Evolutionary conservation across 352 stramenopile species (phyloP).

Genomic region (Phytophthora agathidicida): DNA sequence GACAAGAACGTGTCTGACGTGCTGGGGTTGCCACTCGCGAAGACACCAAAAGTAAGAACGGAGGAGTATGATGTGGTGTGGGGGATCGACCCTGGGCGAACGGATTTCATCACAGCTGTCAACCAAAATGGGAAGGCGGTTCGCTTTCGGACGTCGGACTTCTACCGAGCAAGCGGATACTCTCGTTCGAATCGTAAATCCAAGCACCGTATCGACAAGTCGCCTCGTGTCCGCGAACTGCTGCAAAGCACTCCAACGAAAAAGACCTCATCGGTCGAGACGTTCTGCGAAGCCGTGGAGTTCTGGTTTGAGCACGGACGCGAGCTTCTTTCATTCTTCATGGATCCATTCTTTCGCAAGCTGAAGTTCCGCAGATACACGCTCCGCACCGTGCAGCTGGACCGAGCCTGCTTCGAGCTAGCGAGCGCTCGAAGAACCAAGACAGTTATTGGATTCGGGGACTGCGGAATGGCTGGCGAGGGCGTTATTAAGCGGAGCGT

Average conservation of each 20-base stretch:
- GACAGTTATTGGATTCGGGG: not conserved
- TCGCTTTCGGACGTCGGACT: not conserved
- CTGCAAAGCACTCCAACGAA: not conserved
- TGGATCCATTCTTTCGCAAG: not conserved
- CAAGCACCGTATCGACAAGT: conserved; percentile 10
- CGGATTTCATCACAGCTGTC: not conserved
- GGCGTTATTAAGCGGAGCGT: not conserved
- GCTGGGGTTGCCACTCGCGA: not conserved
- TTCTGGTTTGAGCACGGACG: not conserved
- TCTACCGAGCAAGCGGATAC: not conserved
- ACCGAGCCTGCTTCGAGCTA: not conserved
- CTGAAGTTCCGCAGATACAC: not conserved
- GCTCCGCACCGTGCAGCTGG: not conserved
- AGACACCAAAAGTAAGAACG: not conserved
- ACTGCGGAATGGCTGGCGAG: not conserved
- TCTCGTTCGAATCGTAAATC: conserved; percentile 1
- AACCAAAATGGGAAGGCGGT: not conserved
- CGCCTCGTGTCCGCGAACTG: not conserved
- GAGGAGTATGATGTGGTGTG: not conserved
- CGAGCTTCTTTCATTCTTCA: not conserved
- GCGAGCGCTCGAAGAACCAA: not conserved
- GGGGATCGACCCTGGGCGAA: not conserved
- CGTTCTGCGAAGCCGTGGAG: not conserved
- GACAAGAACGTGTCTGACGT: not conserved
- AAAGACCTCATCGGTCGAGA: conserved; percentile 1